Percentiles rank a stretch among this genome's conserved stretches.
Conservation (phyloP, 345 rosid species). For the Eucalyptus pauciflora region DNA sequence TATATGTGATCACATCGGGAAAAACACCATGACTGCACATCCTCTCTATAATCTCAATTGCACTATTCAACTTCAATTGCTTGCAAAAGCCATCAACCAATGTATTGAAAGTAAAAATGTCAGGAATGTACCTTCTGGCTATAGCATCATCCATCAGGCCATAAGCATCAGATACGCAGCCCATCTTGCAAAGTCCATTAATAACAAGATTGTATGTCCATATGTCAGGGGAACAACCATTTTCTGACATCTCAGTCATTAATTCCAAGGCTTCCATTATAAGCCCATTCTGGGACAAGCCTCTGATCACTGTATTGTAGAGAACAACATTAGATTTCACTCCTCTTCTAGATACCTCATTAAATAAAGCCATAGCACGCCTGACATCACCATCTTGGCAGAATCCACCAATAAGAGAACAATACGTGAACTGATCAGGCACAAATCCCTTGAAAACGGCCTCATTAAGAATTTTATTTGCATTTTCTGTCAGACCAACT, state of each 20-base stretch:
- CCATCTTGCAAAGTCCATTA: constrained; percentile 88
- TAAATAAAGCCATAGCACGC: constrained; percentile 61
- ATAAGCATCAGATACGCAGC: constrained; percentile 71
- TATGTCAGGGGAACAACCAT: constrained; percentile 51
- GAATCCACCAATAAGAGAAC: constrained; percentile 60
- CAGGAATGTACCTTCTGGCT: constrained; percentile 61
- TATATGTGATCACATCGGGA: constrained; percentile 84
- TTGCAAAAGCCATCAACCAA: constrained; percentile 81
- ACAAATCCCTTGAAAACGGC: constrained; percentile 74
- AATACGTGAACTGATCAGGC: constrained; percentile 71
- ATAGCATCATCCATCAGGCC: constrained; percentile 54
- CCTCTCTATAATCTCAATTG: constrained; percentile 51
- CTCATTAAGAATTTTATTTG: constrained; percentile 52
- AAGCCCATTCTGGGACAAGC: constrained; percentile 70
- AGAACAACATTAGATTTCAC: constrained; percentile 44
- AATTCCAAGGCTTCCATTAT: constrained; percentile 61
- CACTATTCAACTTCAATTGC: constrained; percentile 58
- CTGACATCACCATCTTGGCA: constrained; percentile 56
- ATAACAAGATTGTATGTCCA: constrained; percentile 78
- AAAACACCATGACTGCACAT: constrained; percentile 58
- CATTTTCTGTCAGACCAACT: constrained; percentile 49
- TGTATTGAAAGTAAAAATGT: constrained; percentile 79
- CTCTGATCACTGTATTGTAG: constrained; percentile 66
- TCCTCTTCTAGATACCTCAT: constrained; percentile 45
- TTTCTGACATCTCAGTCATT: constrained; percentile 55